Evolutionary conservation across 2,329 filamentous ascomycete species (phyloP).

Genomic region (Epichloe glyceriae): DNA sequence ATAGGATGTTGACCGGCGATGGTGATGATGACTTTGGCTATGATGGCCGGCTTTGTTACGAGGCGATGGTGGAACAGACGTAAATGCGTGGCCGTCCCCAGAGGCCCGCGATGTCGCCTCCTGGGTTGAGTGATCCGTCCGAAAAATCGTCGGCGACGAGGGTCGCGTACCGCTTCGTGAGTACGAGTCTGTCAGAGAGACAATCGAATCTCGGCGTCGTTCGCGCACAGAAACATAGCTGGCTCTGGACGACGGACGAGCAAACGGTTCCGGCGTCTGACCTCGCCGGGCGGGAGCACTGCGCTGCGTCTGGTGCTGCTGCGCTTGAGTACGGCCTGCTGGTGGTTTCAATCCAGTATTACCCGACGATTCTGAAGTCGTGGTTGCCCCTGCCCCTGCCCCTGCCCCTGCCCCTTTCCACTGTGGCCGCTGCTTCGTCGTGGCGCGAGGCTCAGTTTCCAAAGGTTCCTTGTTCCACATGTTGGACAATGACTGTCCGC

Average conservation of each 20-base stretch:
- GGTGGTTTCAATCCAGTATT: constrained; percentile 4
- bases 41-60: constrained; percentile 5
- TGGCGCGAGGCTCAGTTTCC: constrained; percentile 9
- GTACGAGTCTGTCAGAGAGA: constrained; percentile 43
- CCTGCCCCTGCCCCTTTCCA: constrained; percentile 11
- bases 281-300: constrained; percentile 1
- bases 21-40: constrained; percentile 2
- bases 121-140: constrained; percentile 14
- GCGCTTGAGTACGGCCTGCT: constrained; percentile 4
- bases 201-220: constrained; percentile 37
- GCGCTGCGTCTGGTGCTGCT: constrained; percentile 3
- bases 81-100: constrained; percentile 8
- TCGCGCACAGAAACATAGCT: constrained; percentile 40
- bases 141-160: constrained; percentile 27
- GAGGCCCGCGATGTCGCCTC: constrained; percentile 10
- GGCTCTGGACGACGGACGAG: constrained; percentile 30
- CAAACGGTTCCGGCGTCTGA: constrained; percentile 16
- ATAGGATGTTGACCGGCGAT: constrained; percentile 18
- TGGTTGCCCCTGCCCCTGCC: constrained; percentile 5
- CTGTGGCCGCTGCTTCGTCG: constrained; percentile 13
- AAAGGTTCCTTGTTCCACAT: constrained; percentile 36
- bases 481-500: constrained; percentile 32
- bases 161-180: constrained; percentile 34
- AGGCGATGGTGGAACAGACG: constrained; percentile 12
- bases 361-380: not conserved